Percentiles rank a stretch among this genome's conserved stretches.
Conservation (phyloP, 768 basidiomycete species). For the Leucosporidium yakuticum region DNA sequence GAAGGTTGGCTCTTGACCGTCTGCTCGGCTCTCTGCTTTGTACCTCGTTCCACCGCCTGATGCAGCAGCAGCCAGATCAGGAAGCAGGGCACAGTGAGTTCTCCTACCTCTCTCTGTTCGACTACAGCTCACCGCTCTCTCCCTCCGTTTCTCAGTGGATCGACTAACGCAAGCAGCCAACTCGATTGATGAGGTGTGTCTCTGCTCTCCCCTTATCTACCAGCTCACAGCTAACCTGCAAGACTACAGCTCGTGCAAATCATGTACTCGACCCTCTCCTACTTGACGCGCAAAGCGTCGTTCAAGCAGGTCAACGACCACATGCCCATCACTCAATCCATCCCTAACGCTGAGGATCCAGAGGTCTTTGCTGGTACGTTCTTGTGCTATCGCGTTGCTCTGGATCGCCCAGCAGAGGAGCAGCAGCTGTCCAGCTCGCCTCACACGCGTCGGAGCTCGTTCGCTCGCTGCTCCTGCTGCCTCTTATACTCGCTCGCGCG, state of each 20-base stretch:
- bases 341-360: constrained; percentile 51
- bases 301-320: constrained; percentile 71
- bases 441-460: neutral
- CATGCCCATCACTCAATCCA: constrained; percentile 76
- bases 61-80: constrained; percentile 8
- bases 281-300: constrained; percentile 68
- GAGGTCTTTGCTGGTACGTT: constrained; percentile 14
- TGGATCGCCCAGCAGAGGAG: neutral
- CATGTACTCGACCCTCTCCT: constrained; percentile 74
- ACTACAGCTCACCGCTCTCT: neutral
- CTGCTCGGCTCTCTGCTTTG: too few relatives aligned
- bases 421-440: neutral
- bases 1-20: too few relatives aligned
- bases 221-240: neutral
- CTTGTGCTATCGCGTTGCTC: neutral
- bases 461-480: neutral
- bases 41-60: neutral
- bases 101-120: neutral
- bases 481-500: too few relatives aligned
- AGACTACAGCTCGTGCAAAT: constrained; percentile 66
- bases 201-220: neutral
- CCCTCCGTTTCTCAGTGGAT: constrained; percentile 60
- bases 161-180: constrained; percentile 92
- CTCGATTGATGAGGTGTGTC: constrained; percentile 74
- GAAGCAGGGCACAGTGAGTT: constrained; percentile 18